Conservation (phyloP, 23 red algal genomes). For the Gracilaria gracilis region DNA sequence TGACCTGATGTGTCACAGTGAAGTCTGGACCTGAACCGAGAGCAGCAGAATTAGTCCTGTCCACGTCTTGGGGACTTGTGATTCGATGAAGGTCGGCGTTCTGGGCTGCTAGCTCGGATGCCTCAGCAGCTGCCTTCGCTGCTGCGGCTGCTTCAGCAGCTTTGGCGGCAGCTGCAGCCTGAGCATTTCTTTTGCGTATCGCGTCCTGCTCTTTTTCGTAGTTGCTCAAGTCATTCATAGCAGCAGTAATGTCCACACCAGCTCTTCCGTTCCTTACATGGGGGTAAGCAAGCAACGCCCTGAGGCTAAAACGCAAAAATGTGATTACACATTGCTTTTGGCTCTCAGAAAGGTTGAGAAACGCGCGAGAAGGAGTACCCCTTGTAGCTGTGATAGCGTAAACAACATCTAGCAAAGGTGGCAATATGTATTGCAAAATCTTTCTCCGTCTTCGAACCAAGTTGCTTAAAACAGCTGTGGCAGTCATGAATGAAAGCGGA, state of each 20-base stretch:
- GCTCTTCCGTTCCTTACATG: conserved; percentile 37
- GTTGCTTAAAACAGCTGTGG: conserved; percentile 66
- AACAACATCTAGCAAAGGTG: conserved; percentile 63
- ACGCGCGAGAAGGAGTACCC: conserved; percentile 13
- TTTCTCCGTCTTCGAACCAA: conserved; percentile 60
- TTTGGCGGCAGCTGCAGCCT: conserved; percentile 16
- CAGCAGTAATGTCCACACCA: conserved; percentile 38
- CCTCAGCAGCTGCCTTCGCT: conserved; percentile 17
- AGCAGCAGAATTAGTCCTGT: not conserved
- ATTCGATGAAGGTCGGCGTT: conserved; percentile 4
- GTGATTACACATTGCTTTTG: conserved; percentile 49
- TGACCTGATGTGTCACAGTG: not conserved
- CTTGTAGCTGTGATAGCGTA: conserved; percentile 44
- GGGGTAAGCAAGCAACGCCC: conserved; percentile 48
- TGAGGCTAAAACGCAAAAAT: conserved; percentile 42
- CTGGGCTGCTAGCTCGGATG: not conserved
- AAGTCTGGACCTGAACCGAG: not conserved
- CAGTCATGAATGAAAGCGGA: conserved; percentile 70
- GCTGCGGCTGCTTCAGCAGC: conserved; percentile 22
- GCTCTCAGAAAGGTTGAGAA: conserved; percentile 46
- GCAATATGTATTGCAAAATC: conserved; percentile 63
- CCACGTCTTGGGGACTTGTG: conserved; percentile 3
- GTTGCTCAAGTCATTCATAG: conserved; percentile 33
- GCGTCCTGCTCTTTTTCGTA: conserved; percentile 50
- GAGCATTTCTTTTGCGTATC: conserved; percentile 39